phyloP scores from a whole-genome alignment of 1,284 basidiomycete species.

The Leucocoprinus gongylophorus region DNA sequence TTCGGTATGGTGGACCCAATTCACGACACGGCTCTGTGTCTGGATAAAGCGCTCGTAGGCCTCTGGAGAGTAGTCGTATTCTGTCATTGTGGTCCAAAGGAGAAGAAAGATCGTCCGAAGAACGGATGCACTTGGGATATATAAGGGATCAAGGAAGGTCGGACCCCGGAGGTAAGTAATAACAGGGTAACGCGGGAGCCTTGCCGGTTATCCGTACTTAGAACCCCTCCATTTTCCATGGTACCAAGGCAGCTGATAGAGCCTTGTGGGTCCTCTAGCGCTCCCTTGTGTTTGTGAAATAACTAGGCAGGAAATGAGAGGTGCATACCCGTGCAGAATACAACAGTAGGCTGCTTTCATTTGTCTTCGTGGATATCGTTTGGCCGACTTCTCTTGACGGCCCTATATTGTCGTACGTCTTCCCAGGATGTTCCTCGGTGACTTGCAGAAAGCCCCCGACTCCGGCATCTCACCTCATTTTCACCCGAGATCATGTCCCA shows the following conservation, averaged over 20 bases:
- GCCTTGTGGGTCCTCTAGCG: conserved; percentile 5
- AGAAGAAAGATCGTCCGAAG: neutral
- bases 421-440: neutral
- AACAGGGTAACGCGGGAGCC: neutral
- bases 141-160: conserved; percentile 2
- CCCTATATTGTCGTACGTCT: neutral
- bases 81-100: conserved; percentile 12
- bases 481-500: neutral
- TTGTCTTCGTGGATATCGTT: neutral
- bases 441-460: neutral
- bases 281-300: neutral
- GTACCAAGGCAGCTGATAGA: neutral
- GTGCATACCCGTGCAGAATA: neutral
- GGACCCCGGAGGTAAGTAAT: conserved; percentile 3
- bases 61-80: conserved; percentile 16
- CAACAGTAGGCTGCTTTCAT: neutral
- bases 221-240: neutral
- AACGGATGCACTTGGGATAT: conserved; percentile 1
- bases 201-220: conserved; percentile 1
- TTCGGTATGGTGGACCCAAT: conserved; percentile 14
- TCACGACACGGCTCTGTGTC: conserved; percentile 13
- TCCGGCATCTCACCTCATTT: no score
- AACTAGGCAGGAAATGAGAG: neutral
- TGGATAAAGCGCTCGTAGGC: conserved; percentile 14
- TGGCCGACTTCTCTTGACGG: neutral